Evolutionary conservation across 2,329 filamentous ascomycete species (phyloP), one percentile per base, ranked within the genome.

Genomic region (Curvularia hawaiiensis): DNA sequence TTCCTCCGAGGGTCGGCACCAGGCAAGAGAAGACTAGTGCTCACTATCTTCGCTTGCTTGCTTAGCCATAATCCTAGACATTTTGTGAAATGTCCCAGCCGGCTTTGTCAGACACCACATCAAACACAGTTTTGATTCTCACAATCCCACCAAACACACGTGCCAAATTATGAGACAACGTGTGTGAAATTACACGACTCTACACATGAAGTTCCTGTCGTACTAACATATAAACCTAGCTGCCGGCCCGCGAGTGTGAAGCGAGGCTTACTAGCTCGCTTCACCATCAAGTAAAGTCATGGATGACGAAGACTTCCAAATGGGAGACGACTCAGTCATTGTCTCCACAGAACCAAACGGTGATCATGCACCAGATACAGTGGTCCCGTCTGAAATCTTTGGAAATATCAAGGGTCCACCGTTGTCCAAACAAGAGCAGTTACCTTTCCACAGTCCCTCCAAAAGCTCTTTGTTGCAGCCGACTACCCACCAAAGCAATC

Each of bases 291-390:
- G 55, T 51, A 47, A 50, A 59, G 58, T 50, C 30, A 72, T 74
- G 67, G 69, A 71, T 11, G 65, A 68, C 43, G 64, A 64, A 20
- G 71, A 74, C 53, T 66, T 64, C 40, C 50, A 61, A n/a, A 75
- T 75, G 67, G 68, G 61, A 14, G 71, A 72, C 18, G 73, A 71
- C 33, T 60, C 65, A 9, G 60, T 75, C 16, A 56, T 73, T 26
- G 53, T 50, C 22, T 69, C 73, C 11, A 75, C 73, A 18, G 74
- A 77, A 50, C 45, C 69, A n/a, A 75, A 75, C 52, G 71, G 68
- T 2, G 61, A 70, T 22, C 54, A 64, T 38, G 50, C 54, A 39
- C 49, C 58, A 31, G 58, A 62, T 38, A 75, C 71, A 8, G 67
- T 75, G 2, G 63, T 69, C 40, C 72, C 74, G 28, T 67, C 71